Percentiles rank a stretch among this genome's conserved stretches.
Evolutionary conservation across 2,329 filamentous ascomycete genomes (phyloP).

Genomic region (Tolypocladium tropicale): DNA sequence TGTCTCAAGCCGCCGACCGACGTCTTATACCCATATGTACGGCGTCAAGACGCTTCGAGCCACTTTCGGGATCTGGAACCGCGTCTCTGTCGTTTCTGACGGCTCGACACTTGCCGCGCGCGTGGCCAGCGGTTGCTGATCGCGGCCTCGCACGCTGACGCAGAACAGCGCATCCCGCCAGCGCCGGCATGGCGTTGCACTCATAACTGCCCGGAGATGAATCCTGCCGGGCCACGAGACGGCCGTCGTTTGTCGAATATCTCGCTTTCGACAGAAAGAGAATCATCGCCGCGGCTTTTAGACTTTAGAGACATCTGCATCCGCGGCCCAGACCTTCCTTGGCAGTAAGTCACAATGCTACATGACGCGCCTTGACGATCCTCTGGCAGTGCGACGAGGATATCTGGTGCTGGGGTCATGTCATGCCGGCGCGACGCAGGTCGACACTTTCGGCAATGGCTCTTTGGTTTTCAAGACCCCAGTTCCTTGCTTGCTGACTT

Average conservation of each 20-base stretch:
- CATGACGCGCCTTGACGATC: neutral
- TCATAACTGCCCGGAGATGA: neutral
- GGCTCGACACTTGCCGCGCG: neutral
- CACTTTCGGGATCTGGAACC: neutral
- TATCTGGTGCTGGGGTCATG: neutral
- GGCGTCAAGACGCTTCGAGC: neutral
- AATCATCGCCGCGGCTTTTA: neutral
- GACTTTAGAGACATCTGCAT: neutral
- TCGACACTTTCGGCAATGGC: constrained; percentile 19
- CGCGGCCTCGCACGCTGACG: constrained; percentile 5
- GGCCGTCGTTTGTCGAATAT: neutral
- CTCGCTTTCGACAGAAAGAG: neutral
- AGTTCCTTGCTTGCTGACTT: neutral
- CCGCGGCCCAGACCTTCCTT: neutral
- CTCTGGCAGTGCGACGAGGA: neutral
- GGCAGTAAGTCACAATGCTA: neutral
- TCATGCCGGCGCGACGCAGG: constrained; percentile 14
- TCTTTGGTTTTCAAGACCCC: constrained; percentile 1
- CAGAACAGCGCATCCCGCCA: neutral
- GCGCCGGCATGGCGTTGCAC: too few relatives aligned
- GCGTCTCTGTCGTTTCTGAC: neutral
- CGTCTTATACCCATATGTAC: neutral
- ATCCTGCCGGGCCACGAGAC: neutral
- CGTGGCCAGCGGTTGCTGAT: neutral
- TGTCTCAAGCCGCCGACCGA: neutral